These are phyloP conservation scores for Lanzia echinophila DNA, from an alignment of 2,329 filamentous ascomycete species.

Conservation along the genomic window DNA sequence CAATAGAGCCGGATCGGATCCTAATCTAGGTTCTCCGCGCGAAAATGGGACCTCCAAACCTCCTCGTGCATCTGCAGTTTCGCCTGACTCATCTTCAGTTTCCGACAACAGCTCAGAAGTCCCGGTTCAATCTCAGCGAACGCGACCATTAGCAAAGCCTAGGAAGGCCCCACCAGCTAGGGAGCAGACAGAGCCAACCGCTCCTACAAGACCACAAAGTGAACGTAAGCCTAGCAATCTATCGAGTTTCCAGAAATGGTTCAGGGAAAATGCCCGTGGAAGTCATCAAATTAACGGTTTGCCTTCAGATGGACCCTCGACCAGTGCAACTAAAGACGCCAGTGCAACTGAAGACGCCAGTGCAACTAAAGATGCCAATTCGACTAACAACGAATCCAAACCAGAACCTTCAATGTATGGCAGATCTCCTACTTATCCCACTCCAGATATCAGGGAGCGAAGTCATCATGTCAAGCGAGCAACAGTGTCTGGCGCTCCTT, in stretches of 20 bases:
- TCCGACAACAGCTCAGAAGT: slow-evolving; percentile 11
- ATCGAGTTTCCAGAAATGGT: slow-evolving; percentile 14
- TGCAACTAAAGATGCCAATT: no score
- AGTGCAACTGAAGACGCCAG: no score
- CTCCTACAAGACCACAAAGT: slow-evolving; percentile 1
- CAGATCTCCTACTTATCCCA: slow-evolving; percentile 8
- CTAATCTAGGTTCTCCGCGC: slow-evolving; percentile 20
- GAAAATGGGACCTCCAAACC: slow-evolving; percentile 13
- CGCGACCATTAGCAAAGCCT: slow-evolving; percentile 11
- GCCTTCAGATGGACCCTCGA: slow-evolving; percentile 19
- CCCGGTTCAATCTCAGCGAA: background rate
- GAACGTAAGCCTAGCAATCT: slow-evolving; percentile 20
- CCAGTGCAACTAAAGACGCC: slow-evolving; percentile 13
- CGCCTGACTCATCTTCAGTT: slow-evolving; percentile 6
- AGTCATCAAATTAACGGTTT: slow-evolving; percentile 19
- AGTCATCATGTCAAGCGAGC: slow-evolving; percentile 2
- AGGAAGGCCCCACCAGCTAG: slow-evolving; percentile 2
- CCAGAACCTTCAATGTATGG: slow-evolving; percentile 27
- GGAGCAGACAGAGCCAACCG: slow-evolving; percentile 7
- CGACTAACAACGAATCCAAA: slow-evolving; percentile 2
- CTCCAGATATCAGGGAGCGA: slow-evolving; percentile 2
- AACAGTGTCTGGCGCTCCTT: slow-evolving; percentile 4
- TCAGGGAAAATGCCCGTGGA: slow-evolving; percentile 15
- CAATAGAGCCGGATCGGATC: slow-evolving; percentile 24
- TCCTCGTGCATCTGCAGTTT: slow-evolving; percentile 4